phyloP scores from a whole-genome alignment of 2,329 filamentous ascomycete genomes.

The Talaromyces sp. region DNA sequence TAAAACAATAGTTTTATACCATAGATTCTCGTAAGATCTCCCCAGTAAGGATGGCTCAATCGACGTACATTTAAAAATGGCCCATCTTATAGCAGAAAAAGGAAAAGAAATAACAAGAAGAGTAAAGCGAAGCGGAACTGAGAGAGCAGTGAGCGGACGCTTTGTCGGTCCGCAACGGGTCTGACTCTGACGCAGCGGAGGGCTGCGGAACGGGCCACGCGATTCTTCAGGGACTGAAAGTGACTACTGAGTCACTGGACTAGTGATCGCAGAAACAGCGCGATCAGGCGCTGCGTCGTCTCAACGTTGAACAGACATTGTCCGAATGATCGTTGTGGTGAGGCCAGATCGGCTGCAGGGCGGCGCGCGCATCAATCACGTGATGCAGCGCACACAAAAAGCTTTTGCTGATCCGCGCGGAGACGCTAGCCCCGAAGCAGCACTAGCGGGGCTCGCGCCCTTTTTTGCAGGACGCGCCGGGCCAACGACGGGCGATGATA shows the following conservation, averaged over 20 bases:
- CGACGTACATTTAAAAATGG: no score
- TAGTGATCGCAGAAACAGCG: neutral
- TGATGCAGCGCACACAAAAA: constrained; percentile 20
- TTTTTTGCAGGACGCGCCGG: constrained; percentile 35
- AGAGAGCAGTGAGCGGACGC: neutral
- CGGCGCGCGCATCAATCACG: neutral
- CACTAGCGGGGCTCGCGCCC: constrained; percentile 27
- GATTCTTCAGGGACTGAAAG: neutral
- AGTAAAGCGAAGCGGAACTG: neutral
- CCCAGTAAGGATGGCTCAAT: neutral
- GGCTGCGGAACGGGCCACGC: neutral
- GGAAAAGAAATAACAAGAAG: neutral
- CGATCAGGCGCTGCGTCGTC: no score
- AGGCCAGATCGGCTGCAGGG: no score
- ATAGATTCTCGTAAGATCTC: neutral
- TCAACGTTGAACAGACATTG: neutral
- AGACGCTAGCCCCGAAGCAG: constrained; percentile 19
- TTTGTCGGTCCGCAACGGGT: neutral
- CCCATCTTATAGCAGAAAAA: no score
- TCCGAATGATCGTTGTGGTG: no score
- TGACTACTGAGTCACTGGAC: no score
- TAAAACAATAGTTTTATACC: neutral
- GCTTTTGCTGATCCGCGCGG: constrained; percentile 20
- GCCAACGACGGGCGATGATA: constrained; percentile 37
- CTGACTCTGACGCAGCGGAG: neutral